Base-by-base conservation (phyloP, 1,284 basidiomycete genomes). In the Puccinia triticina region DNA sequence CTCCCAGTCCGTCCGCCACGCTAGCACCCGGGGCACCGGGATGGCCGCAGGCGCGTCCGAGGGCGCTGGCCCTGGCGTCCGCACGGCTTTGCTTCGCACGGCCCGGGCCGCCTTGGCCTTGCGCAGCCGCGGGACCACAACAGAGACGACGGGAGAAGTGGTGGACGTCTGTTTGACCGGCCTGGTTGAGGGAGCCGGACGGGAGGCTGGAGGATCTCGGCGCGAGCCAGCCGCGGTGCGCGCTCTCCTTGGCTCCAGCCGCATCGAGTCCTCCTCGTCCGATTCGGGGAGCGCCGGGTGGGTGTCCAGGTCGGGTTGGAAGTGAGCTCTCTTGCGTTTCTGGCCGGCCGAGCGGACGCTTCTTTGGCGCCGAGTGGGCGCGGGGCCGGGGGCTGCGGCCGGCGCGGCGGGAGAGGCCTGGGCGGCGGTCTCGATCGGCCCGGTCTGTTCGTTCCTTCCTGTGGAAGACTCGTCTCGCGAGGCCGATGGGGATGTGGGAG, bases 21-120 rank as follows among this genome's bases (percentile, higher is more conserved):
- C 77, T 23, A 78, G 14, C 21, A 78, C 77, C 37, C 64, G n/a
- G 5, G 64, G 57, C n/a, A 77, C 59, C 8, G 75, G 59, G 0
- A n/a, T n/a, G 2, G 37, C 43, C 21, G 4, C 11, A n/a, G 1
- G 3, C 48, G 10, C 23, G 43, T 10, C 40, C 34, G 61, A 12
- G 1, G 34, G 61, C 12, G 26, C 32, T 29, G 26, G 34, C 12
- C 34, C 12, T 10, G 14, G 14, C 26, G 59, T 1, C 23, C 43
- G 69, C 14, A 18, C n/a, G 11, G 26, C 14, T 69, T 69, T 21
- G 2, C 40, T 2, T 34, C 66, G 5, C 3, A 40, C 2, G 21
- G 66, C n/a, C 43, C 12, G 18, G 16, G 69, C 4, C 43, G 43
- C n/a, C n/a, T 21, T 5, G n/a, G 48, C 8, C 48, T 50, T 46